Evolutionary conservation across 805 yeast genomes (phyloP).

Genomic region (Candida cerambycidarum): DNA sequence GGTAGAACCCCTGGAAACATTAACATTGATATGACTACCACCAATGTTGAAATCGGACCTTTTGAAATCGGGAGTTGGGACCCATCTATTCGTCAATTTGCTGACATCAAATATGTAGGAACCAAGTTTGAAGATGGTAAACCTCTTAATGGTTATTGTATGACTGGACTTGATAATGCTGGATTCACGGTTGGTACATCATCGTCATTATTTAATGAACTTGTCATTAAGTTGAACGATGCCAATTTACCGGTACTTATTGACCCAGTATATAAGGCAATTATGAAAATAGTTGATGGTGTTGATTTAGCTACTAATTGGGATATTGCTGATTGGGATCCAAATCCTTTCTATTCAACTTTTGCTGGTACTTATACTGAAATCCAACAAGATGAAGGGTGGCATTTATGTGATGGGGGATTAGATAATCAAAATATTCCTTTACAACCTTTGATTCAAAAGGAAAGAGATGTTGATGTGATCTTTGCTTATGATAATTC

Average conservation of each 20-base stretch:
- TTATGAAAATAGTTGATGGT: slow-evolving; percentile 36
- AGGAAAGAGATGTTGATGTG: slow-evolving; percentile 32
- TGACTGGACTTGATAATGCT: slow-evolving; percentile 72
- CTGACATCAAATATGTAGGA: slow-evolving; percentile 69
- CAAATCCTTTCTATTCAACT: slow-evolving; percentile 60
- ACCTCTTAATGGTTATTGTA: slow-evolving; percentile 50
- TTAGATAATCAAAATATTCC: slow-evolving; percentile 40
- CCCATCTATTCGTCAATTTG: slow-evolving; percentile 63
- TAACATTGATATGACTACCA: slow-evolving; percentile 32
- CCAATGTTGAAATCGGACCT: slow-evolving; percentile 39
- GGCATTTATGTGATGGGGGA: slow-evolving; percentile 40
- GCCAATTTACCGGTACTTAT: slow-evolving; percentile 21
- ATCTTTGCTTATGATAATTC: slow-evolving; percentile 39
- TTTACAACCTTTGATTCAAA: slow-evolving; percentile 34
- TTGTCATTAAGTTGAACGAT: slow-evolving; percentile 55
- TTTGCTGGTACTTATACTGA: slow-evolving; percentile 26
- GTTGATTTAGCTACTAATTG: slow-evolving; percentile 49
- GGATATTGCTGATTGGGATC: slow-evolving; percentile 68
- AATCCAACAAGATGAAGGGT: slow-evolving; percentile 21
- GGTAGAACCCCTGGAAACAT: slow-evolving; percentile 35
- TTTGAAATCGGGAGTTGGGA: slow-evolving; percentile 82
- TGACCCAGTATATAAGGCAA: slow-evolving; percentile 18
- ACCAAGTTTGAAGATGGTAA: slow-evolving; percentile 57
- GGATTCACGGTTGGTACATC: slow-evolving; percentile 84
- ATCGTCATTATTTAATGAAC: slow-evolving; percentile 72